These are phyloP conservation scores for Trichocomaceae sp. DNA, from an alignment of 2,329 filamentous ascomycete species.

Conservation along the genomic window DNA sequence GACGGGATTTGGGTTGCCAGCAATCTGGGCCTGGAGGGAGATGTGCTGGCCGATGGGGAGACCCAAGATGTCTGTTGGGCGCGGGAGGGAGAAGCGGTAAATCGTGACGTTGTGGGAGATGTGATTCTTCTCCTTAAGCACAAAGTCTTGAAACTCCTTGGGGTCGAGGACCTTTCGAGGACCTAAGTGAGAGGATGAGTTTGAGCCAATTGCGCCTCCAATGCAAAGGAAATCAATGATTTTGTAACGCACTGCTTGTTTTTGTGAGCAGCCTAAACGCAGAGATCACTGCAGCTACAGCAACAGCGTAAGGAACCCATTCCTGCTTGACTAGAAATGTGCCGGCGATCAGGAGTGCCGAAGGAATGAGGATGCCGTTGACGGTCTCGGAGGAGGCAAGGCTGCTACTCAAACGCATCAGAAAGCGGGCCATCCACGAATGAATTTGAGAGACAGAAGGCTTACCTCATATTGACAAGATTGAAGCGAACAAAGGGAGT, in stretches of 20 bases:
- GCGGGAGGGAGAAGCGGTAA: constrained; percentile 87
- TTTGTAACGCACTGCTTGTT: constrained; percentile 55
- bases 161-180: constrained; percentile 80
- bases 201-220: constrained; percentile 14
- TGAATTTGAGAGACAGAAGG: neutral
- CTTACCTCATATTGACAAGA: constrained; percentile 16
- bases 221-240: neutral
- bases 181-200: constrained; percentile 44
- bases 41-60: constrained; percentile 99
- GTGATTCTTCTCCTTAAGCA: constrained; percentile 87
- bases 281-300: constrained; percentile 59
- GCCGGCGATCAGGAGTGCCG: constrained; percentile 69
- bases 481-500: neutral
- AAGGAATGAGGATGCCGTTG: constrained; percentile 77
- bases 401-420: constrained; percentile 4
- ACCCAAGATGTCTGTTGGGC: constrained; percentile 72
- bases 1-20: constrained; percentile 73
- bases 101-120: constrained; percentile 98
- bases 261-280: constrained; percentile 60
- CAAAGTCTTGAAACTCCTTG: constrained; percentile 81
- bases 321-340: constrained; percentile 71
- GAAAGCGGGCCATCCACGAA: neutral
- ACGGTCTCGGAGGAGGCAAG: constrained; percentile 50
- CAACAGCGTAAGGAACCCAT: constrained; percentile 64
- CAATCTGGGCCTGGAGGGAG: constrained; percentile 77